These are phyloP conservation scores for Claviceps arundinis DNA, from an alignment of 2,329 filamentous ascomycete genomes.

Conservation along the genomic window DNA sequence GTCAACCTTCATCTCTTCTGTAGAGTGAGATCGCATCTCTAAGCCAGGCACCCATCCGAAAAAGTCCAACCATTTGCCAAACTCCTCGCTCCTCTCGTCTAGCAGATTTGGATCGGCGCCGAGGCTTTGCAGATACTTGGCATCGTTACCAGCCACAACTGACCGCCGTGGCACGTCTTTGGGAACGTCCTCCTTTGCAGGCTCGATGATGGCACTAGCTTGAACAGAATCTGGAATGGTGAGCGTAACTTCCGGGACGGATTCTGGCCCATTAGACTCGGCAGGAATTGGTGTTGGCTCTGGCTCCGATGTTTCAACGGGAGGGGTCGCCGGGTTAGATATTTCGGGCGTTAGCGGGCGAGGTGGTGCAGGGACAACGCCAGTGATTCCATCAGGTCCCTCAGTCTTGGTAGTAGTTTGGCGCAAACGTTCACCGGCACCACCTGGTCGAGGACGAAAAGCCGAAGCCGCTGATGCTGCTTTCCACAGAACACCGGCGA, in stretches of 20 bases:
- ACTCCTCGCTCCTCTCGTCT: conserved; percentile 63
- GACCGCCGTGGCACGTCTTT: conserved; percentile 45
- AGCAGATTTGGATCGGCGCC: conserved; percentile 68
- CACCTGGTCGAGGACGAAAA: conserved; percentile 81
- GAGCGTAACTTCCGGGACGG: conserved; percentile 45
- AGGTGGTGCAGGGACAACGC: conserved; percentile 70
- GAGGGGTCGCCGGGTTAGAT: conserved; percentile 13
- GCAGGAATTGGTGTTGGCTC: not conserved
- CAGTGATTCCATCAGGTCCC: conserved; percentile 78
- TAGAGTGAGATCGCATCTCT: conserved; percentile 58
- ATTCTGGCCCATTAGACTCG: not conserved
- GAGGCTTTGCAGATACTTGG: conserved; percentile 63
- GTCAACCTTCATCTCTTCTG: conserved; percentile 70
- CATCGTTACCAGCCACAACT: conserved; percentile 57
- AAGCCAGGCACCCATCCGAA: conserved; percentile 77
- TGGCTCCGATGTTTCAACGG: not conserved
- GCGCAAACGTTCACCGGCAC: conserved; percentile 67
- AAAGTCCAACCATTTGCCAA: conserved; percentile 70
- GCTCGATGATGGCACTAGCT: conserved; percentile 22
- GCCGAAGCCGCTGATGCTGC: conserved; percentile 41
- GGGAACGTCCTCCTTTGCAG: conserved; percentile 15
- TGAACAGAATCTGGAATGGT: conserved; percentile 33
- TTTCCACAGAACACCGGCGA: conserved; percentile 67
- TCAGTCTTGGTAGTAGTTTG: conserved; percentile 45
- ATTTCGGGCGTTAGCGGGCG: conserved; percentile 24